Conservation (phyloP, 129 eudicot genomes). For the Flaveria linearis region DNA sequence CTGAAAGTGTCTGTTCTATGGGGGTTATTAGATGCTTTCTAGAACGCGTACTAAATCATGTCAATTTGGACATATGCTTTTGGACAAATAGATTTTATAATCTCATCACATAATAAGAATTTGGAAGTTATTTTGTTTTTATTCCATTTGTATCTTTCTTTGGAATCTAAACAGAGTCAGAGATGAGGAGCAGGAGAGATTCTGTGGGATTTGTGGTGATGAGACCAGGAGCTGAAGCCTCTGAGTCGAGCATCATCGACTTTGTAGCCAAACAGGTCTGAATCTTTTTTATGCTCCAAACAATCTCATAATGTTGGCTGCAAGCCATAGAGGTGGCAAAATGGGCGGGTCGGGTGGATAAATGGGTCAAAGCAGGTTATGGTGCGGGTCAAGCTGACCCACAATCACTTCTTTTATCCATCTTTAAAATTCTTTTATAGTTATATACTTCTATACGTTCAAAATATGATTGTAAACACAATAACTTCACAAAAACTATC, state of each 20-base stretch:
- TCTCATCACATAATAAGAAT: not conserved
- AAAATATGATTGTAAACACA: not conserved
- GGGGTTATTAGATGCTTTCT: not conserved
- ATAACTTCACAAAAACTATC: not conserved
- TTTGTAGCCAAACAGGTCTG: slow-evolving; percentile 81
- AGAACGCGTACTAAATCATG: not conserved
- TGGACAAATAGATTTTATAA: not conserved
- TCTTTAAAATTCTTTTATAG: not conserved
- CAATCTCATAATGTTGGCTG: not conserved
- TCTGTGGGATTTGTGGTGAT: slow-evolving; percentile 74
- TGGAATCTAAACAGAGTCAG: not conserved
- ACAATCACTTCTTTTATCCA: not conserved
- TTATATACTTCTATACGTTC: not conserved
- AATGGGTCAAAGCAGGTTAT: not conserved
- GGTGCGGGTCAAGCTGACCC: not conserved
- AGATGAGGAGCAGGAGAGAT: slow-evolving; percentile 93
- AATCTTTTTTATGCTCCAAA: not conserved
- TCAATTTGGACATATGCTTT: not conserved
- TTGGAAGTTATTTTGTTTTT: not conserved
- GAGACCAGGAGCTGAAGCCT: slow-evolving; percentile 48
- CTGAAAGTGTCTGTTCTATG: not conserved
- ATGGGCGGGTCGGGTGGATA: not conserved
- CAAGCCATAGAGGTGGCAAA: not conserved
- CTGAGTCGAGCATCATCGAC: slow-evolving; percentile 51
- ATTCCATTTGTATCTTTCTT: not conserved